Percentiles rank a stretch among this genome's conserved stretches.
Conservation (phyloP, 345 rosid genomes). For the Alliaria petiolata region DNA sequence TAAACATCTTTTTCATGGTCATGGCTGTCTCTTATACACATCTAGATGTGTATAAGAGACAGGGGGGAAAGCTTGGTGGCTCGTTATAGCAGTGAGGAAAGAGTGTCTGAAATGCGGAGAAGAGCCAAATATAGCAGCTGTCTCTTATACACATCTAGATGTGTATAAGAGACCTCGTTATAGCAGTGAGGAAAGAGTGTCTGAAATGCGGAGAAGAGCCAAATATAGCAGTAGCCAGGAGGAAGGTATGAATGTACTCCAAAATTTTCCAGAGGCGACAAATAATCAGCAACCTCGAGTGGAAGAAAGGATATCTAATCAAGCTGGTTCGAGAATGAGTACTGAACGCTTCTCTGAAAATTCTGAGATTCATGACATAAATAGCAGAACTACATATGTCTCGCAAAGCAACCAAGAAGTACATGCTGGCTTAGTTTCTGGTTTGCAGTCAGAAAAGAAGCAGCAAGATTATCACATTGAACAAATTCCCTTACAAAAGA, state of each 20-base stretch:
- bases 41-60: no score
- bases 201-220: slow-evolving; percentile 40
- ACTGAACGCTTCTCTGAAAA: slow-evolving; percentile 35
- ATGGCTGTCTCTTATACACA: no score
- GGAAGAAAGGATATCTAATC: slow-evolving; percentile 35
- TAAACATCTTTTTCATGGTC: background rate
- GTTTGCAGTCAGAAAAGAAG: slow-evolving; percentile 35
- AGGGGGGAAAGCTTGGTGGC: no score
- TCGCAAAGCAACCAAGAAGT: slow-evolving; percentile 42
- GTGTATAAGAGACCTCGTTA: slow-evolving; percentile 37
- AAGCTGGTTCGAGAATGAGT: no score
- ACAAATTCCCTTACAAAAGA: slow-evolving; percentile 34
- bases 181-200: slow-evolving; percentile 36
- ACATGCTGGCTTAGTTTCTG: slow-evolving; percentile 27
- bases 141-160: no score
- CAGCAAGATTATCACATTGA: slow-evolving; percentile 34
- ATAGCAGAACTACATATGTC: slow-evolving; percentile 31
- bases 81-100: no score
- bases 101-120: no score
- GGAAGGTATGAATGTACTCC: slow-evolving; percentile 36
- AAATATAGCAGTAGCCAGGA: slow-evolving; percentile 38
- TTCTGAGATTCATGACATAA: slow-evolving; percentile 31
- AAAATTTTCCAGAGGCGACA: slow-evolving; percentile 29
- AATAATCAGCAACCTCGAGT: slow-evolving; percentile 32
- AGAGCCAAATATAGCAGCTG: no score